These are phyloP conservation scores for Apiospora kogelbergensis DNA, from an alignment of 2,329 filamentous ascomycete species.

Conservation along the genomic window DNA sequence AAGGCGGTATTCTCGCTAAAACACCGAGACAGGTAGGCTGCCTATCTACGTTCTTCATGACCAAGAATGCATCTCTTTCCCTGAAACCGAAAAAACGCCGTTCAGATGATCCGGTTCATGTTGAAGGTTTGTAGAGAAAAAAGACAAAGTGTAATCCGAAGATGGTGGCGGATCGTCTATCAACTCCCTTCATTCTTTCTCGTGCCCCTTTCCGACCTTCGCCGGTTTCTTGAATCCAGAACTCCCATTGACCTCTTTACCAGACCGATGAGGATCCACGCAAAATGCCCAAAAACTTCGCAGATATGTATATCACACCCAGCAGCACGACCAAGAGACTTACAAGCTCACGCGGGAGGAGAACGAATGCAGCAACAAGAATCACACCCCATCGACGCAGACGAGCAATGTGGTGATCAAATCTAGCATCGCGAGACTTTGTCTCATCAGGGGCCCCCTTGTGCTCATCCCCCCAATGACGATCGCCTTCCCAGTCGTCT, in stretches of 20 bases:
- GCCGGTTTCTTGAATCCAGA: neutral
- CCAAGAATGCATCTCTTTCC: conserved; percentile 2
- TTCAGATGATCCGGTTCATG: conserved; percentile 1
- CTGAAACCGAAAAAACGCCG: conserved; percentile 1
- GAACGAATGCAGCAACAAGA: conserved; percentile 27
- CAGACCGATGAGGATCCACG: conserved; percentile 15
- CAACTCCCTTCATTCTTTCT: neutral
- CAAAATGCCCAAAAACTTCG: conserved; percentile 24
- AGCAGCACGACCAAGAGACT: conserved; percentile 32
- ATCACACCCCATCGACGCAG: conserved; percentile 30
- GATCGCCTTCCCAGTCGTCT: conserved; percentile 25
- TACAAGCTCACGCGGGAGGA: conserved; percentile 30
- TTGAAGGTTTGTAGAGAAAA: neutral
- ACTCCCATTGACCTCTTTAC: conserved; percentile 3
- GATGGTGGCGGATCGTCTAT: neutral
- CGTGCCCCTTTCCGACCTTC: neutral
- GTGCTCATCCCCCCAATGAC: conserved; percentile 36
- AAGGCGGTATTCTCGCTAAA: neutral
- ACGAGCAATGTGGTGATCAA: conserved; percentile 24
- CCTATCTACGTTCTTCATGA: conserved; percentile 6
- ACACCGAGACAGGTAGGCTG: neutral
- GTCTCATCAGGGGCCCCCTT: conserved; percentile 10
- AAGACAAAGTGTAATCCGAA: neutral
- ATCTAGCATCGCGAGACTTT: conserved; percentile 17
- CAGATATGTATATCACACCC: conserved; percentile 29